Evolutionary conservation across 352 stramenopile species (phyloP).

Genomic region (Blastocystis sp.): DNA sequence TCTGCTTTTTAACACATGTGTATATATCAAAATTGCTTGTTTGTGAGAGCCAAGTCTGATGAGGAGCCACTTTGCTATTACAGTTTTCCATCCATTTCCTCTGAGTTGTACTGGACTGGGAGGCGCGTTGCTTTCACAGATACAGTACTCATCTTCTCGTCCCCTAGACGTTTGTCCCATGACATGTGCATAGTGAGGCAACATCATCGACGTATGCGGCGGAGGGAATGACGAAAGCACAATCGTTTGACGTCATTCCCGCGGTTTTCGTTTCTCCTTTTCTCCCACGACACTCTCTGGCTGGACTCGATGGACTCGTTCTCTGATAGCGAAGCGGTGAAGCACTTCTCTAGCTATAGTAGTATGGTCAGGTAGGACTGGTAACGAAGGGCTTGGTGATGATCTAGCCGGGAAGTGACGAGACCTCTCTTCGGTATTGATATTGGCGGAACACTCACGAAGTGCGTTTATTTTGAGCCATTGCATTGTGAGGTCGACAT

Average conservation of each 20-base stretch:
- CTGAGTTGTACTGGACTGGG: too few species aligned
- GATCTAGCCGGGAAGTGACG: slow-evolving; percentile 14
- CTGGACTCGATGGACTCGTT: slow-evolving; percentile 5
- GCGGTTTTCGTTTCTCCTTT: not conserved
- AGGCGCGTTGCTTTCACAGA: too few species aligned
- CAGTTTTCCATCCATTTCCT: too few species aligned
- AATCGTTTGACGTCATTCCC: slow-evolving; percentile 12
- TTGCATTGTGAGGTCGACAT: slow-evolving; percentile 71
- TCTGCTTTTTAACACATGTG: slow-evolving; percentile 31
- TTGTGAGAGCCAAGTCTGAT: not conserved
- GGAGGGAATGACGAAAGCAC: slow-evolving; percentile 22
- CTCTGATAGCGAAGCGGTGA: not conserved
- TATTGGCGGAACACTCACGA: slow-evolving; percentile 85
- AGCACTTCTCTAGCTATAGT: slow-evolving; percentile 28
- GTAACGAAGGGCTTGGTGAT: not conserved
- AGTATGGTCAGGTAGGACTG: not conserved
- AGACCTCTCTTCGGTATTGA: slow-evolving; percentile 78
- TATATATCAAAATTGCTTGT: slow-evolving; percentile 22
- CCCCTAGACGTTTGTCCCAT: too few species aligned
- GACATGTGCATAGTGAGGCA: too few species aligned
- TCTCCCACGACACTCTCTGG: not conserved
- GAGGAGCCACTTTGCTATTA: too few species aligned
- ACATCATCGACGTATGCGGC: not conserved
- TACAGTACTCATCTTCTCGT: too few species aligned
- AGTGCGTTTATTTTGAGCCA: slow-evolving; percentile 88